Evolutionary conservation across 805 yeast species (phyloP).

Genomic region (Candida chauliodis): DNA sequence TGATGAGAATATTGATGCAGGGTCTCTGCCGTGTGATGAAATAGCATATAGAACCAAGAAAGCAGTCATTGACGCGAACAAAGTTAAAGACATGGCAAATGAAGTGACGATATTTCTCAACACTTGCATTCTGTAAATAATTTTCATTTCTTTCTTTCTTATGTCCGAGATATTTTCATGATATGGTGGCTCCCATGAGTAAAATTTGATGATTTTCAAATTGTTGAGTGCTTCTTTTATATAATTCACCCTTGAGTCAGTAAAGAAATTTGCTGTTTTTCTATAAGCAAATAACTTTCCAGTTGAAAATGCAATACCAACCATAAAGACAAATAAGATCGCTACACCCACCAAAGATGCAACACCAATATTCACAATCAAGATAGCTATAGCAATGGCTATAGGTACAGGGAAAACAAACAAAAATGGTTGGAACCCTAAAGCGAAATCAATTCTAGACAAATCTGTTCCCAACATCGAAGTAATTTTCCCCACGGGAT

Average conservation of each 20-base stretch:
- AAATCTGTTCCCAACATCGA: constrained; percentile 79
- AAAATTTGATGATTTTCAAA: constrained; percentile 79
- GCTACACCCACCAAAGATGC: constrained; percentile 70
- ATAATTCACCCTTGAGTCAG: constrained; percentile 73
- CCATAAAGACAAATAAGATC: constrained; percentile 49
- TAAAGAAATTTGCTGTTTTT: constrained; percentile 52
- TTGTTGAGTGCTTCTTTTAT: constrained; percentile 77
- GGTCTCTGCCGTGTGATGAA: constrained; percentile 32
- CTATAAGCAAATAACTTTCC: constrained; percentile 54
- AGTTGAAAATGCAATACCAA: constrained; percentile 44
- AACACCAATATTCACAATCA: constrained; percentile 68
- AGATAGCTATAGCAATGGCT: constrained; percentile 58
- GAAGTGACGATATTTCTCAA: constrained; percentile 62
- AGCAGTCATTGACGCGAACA: constrained; percentile 63
- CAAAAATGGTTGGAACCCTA: constrained; percentile 64
- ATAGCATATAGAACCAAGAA: constrained; percentile 37
- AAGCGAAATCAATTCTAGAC: constrained; percentile 73
- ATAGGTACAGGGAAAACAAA: constrained; percentile 63
- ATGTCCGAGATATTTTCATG: constrained; percentile 48
- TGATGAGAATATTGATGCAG: constrained; percentile 69
- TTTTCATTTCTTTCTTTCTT: constrained; percentile 59
- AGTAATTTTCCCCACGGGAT: constrained; percentile 68
- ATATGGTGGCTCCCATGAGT: constrained; percentile 90
- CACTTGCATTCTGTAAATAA: constrained; percentile 61
- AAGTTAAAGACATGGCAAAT: constrained; percentile 62